Percentiles rank a stretch among this genome's conserved stretches.
Evolutionary conservation across 306 rosid species (phyloP).

Genomic region (Argentina anserina): DNA sequence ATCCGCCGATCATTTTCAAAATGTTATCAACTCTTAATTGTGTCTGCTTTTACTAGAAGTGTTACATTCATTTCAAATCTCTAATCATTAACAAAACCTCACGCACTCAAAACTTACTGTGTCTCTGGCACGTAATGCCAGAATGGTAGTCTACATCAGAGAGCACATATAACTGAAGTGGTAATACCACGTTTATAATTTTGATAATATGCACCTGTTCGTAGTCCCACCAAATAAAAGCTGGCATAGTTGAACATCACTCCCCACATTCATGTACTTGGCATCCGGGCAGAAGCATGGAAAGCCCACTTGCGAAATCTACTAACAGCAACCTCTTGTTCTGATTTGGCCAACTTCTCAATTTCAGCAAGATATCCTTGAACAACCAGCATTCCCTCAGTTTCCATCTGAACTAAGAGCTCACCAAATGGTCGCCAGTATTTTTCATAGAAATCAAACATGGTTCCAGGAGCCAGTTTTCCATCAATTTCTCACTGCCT

Average conservation of each 20-base stretch:
- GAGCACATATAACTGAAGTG: conserved; percentile 8
- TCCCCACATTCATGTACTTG: conserved; percentile 88
- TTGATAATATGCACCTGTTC: conserved; percentile 54
- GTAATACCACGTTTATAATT: neutral
- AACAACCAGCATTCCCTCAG: conserved; percentile 95
- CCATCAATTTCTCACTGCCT: conserved; percentile 40
- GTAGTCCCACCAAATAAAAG: conserved; percentile 77
- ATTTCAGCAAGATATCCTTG: conserved; percentile 69
- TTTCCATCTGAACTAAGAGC: conserved; percentile 80
- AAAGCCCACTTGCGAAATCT: conserved; percentile 90
- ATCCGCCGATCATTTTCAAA: neutral
- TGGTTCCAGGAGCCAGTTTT: conserved; percentile 33
- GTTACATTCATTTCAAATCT: neutral
- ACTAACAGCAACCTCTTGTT: conserved; percentile 73
- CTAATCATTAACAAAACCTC: neutral
- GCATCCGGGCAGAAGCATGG: conserved; percentile 79
- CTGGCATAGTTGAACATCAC: conserved; percentile 85
- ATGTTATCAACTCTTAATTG: neutral
- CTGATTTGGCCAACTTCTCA: conserved; percentile 82
- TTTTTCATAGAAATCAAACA: conserved; percentile 77
- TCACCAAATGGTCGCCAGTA: conserved; percentile 95
- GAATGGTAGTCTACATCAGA: neutral
- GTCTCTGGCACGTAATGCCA: neutral
- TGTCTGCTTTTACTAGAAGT: neutral
- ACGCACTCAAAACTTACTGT: neutral